Conservation (phyloP, 768 basidiomycete genomes). For the Trametes gibbosa region DNA sequence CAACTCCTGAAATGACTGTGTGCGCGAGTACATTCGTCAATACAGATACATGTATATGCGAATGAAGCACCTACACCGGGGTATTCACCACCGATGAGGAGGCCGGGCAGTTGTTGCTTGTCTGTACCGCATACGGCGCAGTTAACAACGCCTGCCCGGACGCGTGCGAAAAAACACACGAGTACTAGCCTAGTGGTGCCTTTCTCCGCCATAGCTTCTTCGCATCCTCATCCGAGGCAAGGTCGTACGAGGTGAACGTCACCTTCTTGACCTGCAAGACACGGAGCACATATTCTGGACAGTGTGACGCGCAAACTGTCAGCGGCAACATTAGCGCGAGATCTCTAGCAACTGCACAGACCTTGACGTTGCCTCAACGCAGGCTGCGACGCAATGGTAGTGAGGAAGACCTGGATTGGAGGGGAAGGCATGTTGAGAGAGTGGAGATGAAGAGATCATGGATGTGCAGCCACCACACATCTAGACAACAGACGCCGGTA, state of each 20-base stretch:
- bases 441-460: not conserved
- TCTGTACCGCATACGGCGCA: constrained; percentile 39
- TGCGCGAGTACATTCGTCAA: not conserved
- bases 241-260: constrained; percentile 75
- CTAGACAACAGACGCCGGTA: not conserved
- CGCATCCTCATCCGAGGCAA: constrained; percentile 81
- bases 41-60: not conserved
- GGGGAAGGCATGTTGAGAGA: constrained; percentile 62
- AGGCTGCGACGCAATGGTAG: constrained; percentile 84
- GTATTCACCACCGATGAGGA: constrained; percentile 73
- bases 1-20: constrained; percentile 73
- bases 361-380: constrained; percentile 79
- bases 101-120: constrained; percentile 82
- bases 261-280: constrained; percentile 87
- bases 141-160: not conserved
- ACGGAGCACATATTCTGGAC: constrained; percentile 80
- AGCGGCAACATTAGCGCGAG: no score
- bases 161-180: not conserved
- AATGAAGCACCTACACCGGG: constrained; percentile 59
- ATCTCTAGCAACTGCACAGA: constrained; percentile 20
- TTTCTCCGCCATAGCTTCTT: constrained; percentile 81
- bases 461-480: not conserved
- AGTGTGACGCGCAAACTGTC: not conserved
- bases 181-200: constrained; percentile 57
- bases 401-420: constrained; percentile 79